Evolutionary conservation across 306 rosid species (phyloP).

Genomic region (Prunus mira): DNA sequence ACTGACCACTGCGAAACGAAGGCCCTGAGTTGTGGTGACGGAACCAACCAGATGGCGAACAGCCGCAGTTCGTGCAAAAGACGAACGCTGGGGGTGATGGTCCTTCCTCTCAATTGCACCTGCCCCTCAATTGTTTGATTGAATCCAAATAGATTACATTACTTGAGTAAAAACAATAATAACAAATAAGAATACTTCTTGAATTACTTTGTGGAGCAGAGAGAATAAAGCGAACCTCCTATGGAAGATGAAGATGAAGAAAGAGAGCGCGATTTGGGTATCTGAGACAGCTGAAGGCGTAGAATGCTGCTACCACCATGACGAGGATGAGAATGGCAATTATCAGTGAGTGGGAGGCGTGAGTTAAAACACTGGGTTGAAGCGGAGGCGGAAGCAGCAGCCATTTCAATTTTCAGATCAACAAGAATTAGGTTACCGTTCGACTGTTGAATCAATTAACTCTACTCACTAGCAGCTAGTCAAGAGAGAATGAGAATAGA

Average conservation of each 20-base stretch:
- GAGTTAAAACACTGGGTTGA: slow-evolving; percentile 11
- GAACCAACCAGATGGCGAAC: slow-evolving; percentile 85
- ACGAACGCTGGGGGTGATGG: slow-evolving; percentile 25
- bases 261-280: slow-evolving; percentile 1
- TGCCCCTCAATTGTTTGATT: background rate
- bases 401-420: background rate
- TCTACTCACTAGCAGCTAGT: no score
- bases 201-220: no score
- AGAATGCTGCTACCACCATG: background rate
- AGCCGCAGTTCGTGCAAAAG: slow-evolving; percentile 54
- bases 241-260: background rate
- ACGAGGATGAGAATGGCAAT: background rate
- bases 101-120: slow-evolving; percentile 17
- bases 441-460: no score
- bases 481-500: no score
- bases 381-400: background rate
- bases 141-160: background rate
- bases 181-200: background rate
- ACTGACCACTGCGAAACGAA: slow-evolving; percentile 82
- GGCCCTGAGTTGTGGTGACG: slow-evolving; percentile 61
- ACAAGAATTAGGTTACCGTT: background rate
- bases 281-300: background rate
- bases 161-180: background rate
- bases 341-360: background rate
- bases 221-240: background rate